phyloP scores from a whole-genome alignment of 2,329 filamentous ascomycete genomes.

The Talaromyces sp. region DNA sequence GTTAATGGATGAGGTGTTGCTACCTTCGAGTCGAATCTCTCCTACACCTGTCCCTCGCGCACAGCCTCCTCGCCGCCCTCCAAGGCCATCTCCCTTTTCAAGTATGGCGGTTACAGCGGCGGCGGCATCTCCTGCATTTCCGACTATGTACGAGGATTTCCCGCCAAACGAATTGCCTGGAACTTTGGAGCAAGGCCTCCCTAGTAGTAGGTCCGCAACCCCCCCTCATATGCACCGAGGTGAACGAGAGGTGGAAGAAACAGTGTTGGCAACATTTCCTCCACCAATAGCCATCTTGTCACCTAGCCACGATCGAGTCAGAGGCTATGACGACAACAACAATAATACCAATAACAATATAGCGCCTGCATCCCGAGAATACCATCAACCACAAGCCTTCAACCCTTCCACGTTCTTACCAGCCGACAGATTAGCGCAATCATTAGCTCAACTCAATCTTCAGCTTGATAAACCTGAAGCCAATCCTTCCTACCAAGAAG shows the following conservation, averaged over 20 bases:
- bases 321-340: background rate
- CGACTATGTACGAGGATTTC: background rate
- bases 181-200: slow-evolving; percentile 31
- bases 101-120: background rate
- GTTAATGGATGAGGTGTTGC: background rate
- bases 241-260: background rate
- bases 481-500: background rate
- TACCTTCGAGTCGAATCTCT: background rate
- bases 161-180: slow-evolving; percentile 27
- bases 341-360: background rate
- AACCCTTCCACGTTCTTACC: background rate
- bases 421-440: slow-evolving; percentile 1
- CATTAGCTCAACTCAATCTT: background rate
- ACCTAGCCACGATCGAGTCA: background rate
- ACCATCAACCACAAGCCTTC: background rate
- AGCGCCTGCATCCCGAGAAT: background rate
- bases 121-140: background rate
- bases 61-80: background rate
- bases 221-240: slow-evolving; percentile 29
- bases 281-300: background rate
- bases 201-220: slow-evolving; percentile 28
- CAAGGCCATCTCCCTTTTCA: background rate
- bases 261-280: background rate
- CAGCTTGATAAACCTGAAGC: background rate
- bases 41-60: background rate